A percentile compares a stretch with the other conserved stretches of the same genome.
Evolutionary conservation across 768 basidiomycete genomes (phyloP).

Genomic region (Boletellus ananas): DNA sequence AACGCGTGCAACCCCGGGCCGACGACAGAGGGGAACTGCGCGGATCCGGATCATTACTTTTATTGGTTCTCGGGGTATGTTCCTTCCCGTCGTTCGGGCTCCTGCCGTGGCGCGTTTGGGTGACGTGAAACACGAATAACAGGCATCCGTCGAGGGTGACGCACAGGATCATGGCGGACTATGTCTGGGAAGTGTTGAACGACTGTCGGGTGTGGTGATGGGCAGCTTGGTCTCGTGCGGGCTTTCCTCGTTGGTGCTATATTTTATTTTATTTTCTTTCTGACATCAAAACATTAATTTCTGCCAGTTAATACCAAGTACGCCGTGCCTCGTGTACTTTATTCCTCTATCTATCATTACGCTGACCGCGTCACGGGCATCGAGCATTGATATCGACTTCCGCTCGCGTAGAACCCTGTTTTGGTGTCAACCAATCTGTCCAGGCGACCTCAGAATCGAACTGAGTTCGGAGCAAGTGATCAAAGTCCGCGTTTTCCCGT

Average conservation of each 20-base stretch:
- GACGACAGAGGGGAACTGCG: slow-evolving; percentile 33
- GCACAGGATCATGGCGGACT: slow-evolving; percentile 51
- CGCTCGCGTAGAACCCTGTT: no score
- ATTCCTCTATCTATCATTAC: no score
- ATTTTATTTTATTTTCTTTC: not conserved
- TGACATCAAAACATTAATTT: not conserved
- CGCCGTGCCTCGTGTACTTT: no score
- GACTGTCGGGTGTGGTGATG: slow-evolving; percentile 24
- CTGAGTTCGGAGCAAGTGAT: no score
- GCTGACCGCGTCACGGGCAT: no score
- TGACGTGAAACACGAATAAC: not conserved
- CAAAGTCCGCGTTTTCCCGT: no score
- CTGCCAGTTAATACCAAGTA: no score
- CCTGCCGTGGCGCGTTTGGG: not conserved
- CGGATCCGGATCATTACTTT: slow-evolving; percentile 47
- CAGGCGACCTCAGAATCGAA: no score
- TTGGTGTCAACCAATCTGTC: no score
- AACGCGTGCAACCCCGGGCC: slow-evolving; percentile 35
- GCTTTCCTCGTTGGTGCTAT: no score
- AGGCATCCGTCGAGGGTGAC: slow-evolving; percentile 52
- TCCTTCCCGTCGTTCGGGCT: not conserved
- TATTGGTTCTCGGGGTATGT: slow-evolving; percentile 51
- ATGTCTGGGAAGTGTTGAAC: slow-evolving; percentile 39
- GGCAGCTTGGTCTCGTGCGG: not conserved
- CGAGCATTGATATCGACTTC: no score